Evolutionary conservation across 192 early-diverging fungal species (phyloP), one percentile per base, ranked within the genome.

Genomic region (Gamsiella multidivaricata): DNA sequence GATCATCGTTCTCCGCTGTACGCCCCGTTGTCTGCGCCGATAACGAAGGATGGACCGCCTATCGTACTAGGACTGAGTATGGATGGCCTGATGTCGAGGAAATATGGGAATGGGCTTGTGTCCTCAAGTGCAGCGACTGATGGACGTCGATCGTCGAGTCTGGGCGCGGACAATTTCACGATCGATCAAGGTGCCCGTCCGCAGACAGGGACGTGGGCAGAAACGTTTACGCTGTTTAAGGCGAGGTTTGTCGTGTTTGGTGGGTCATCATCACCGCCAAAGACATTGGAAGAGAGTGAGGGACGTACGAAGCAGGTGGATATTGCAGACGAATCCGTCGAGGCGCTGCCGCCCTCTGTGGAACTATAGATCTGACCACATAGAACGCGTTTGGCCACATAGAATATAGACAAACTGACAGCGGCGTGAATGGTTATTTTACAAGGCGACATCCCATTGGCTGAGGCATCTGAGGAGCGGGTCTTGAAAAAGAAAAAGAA

Each of bases 121-220:
- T 56, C 46, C 9, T 55, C 54, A 3, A 36, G 32, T 18, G 33
- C 32, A 41, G 3, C 39, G 20, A 23, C 5, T 18, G n/a, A 23
- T 3, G 34, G 20, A 12, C 4, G 22, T 20, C 50, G 31, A 54
- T 42, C 58, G 41, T 54, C 71, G 3, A 51, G 55, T 39, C 33
- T 65, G 32, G 61, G 71, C 25, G 49, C 66, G 0, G 71, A 74
- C 34, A 66, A 65, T 51, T 74, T 54, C 39, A 22, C 45, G 12
- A 54, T 67, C 33, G 53, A 26, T 17, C 28, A 39, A 17, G 54
- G 42, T 18, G 36, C 41, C n/a, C 72, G 58, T 5, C 65, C 72
- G 8, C 72, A 76, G 45, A 76, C 72, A 25, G 58, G 34, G 25
- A 76, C 64, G 3, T 76, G 72, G 72, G 57, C 72, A 3, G 72